phyloP scores from a whole-genome alignment of 1,139 yeast species.

The Yamadazyma siamensis region DNA sequence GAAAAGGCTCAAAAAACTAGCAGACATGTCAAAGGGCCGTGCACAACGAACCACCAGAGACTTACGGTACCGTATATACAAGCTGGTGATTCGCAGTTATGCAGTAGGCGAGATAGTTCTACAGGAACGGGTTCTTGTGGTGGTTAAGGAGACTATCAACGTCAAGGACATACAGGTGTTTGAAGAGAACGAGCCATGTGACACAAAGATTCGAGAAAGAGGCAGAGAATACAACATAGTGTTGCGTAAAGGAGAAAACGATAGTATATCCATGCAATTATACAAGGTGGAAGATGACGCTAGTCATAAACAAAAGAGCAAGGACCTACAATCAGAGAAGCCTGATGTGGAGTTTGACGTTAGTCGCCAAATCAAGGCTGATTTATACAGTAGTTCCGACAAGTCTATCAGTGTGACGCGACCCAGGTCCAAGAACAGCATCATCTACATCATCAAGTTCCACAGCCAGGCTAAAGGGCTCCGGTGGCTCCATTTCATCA shows the following conservation, averaged over 20 bases:
- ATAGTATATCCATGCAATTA: slow-evolving; percentile 60
- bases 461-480: slow-evolving; percentile 51
- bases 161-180: slow-evolving; percentile 12
- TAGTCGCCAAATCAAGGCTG: slow-evolving; percentile 28
- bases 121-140: slow-evolving; percentile 62
- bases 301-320: slow-evolving; percentile 19
- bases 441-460: slow-evolving; percentile 53
- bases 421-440: slow-evolving; percentile 22
- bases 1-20: slow-evolving; percentile 21
- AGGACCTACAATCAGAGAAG: slow-evolving; percentile 9
- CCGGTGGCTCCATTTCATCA: slow-evolving; percentile 63
- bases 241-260: slow-evolving; percentile 54
- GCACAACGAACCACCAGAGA: slow-evolving; percentile 18
- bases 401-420: slow-evolving; percentile 59
- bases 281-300: slow-evolving; percentile 40
- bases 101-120: slow-evolving; percentile 61
- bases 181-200: slow-evolving; percentile 47
- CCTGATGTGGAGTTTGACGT: slow-evolving; percentile 25
- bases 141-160: slow-evolving; percentile 23
- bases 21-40: slow-evolving; percentile 21
- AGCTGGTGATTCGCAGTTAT: slow-evolving; percentile 24
- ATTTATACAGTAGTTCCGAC: slow-evolving; percentile 64
- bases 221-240: slow-evolving; percentile 78
- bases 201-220: slow-evolving; percentile 57
- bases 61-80: slow-evolving; percentile 18